phyloP scores from a whole-genome alignment of 768 basidiomycete genomes.

The Aureoboletus auriporus region DNA sequence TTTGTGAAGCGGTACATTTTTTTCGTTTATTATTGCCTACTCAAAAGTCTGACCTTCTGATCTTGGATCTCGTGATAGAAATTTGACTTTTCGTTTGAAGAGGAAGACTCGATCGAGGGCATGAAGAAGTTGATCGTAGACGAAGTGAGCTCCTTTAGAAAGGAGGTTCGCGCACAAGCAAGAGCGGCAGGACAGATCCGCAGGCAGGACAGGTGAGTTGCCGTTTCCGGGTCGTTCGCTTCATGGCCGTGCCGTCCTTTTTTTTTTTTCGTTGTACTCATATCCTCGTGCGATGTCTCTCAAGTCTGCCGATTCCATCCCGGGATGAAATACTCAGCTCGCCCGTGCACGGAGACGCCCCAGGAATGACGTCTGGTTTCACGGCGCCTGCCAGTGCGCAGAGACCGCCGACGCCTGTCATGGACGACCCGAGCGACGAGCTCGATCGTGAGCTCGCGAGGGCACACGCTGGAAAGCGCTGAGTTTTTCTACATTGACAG shows the following conservation, averaged over 20 bases:
- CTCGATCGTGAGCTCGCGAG: conserved; percentile 84
- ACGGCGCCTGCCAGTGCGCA: conserved; percentile 37
- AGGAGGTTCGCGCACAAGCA: conserved; percentile 84
- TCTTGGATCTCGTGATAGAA: conserved; percentile 42
- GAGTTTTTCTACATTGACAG: conserved; percentile 1
- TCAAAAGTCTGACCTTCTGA: neutral
- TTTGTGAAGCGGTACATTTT: conserved; percentile 65
- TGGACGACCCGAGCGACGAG: conserved; percentile 83
- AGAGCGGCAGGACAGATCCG: conserved; percentile 68
- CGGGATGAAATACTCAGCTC: conserved; percentile 80
- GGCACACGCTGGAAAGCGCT: conserved; percentile 47
- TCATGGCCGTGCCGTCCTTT: neutral
- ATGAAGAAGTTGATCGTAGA: conserved; percentile 96
- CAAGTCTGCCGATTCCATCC: conserved; percentile 72
- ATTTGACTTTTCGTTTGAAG: conserved; percentile 96
- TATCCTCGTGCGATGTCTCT: neutral
- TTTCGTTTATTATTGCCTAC: neutral
- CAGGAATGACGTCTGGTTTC: conserved; percentile 69
- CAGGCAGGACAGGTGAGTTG: conserved; percentile 67
- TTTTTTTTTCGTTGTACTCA: neutral
- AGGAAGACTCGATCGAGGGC: conserved; percentile 93
- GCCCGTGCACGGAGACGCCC: conserved; percentile 54
- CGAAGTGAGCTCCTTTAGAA: conserved; percentile 86
- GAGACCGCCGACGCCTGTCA: conserved; percentile 61
- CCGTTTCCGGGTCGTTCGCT: neutral